Evolutionary conservation across 345 rosid species (phyloP).

Genomic region (Gossypium herbaceum): DNA sequence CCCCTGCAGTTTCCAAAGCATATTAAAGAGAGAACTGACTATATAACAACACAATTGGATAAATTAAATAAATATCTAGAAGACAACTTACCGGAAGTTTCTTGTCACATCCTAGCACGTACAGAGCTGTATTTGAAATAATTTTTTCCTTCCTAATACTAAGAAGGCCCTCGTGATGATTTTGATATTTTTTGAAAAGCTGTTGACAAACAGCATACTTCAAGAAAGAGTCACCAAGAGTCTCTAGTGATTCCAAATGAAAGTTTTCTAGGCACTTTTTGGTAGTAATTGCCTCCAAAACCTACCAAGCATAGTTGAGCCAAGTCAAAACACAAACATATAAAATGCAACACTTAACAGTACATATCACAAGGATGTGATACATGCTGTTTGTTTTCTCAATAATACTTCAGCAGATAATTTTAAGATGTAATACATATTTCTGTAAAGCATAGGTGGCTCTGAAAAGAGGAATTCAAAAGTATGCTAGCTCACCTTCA

Average conservation of each 20-base stretch:
- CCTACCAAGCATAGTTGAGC: constrained; percentile 31
- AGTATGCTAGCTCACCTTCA: constrained; percentile 45
- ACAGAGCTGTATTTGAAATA: constrained; percentile 64
- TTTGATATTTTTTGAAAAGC: constrained; percentile 46
- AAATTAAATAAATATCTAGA: not conserved
- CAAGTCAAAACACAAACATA: not conserved
- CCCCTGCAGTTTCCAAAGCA: constrained; percentile 43
- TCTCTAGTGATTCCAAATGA: constrained; percentile 86
- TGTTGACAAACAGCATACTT: constrained; percentile 80
- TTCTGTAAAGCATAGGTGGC: not conserved
- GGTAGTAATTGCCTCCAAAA: constrained; percentile 86
- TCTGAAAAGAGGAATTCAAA: not conserved
- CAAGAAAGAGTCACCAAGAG: constrained; percentile 91
- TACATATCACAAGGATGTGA: too few relatives aligned
- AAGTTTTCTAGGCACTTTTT: constrained; percentile 74
- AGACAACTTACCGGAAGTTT: constrained; percentile 59
- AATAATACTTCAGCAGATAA: too few relatives aligned
- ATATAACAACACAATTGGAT: not conserved
- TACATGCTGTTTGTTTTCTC: too few relatives aligned
- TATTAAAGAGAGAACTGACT: not conserved
- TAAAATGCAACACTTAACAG: too few relatives aligned
- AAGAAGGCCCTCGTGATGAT: constrained; percentile 75
- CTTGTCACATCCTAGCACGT: constrained; percentile 58
- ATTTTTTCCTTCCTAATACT: constrained; percentile 58
- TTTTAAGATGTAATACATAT: too few relatives aligned